Conservation (phyloP, 768 basidiomycete species). For the Termitomyces sp. region DNA sequence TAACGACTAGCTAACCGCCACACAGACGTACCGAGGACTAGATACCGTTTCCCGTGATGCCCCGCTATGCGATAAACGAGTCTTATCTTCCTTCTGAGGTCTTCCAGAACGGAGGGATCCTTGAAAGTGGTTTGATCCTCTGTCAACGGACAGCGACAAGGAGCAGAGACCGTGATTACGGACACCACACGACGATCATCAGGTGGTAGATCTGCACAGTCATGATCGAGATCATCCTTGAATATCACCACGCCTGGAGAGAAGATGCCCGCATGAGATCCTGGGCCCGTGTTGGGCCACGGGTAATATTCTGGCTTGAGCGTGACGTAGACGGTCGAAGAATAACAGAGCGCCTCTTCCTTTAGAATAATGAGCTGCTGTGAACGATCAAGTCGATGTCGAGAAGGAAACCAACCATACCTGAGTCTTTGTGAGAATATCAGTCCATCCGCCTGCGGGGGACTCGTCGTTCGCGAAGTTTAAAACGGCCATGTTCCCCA, state of each 20-base stretch:
- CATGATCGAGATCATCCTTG: slow-evolving; percentile 40
- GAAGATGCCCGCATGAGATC: slow-evolving; percentile 34
- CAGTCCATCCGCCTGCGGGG: slow-evolving; percentile 29
- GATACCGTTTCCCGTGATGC: slow-evolving; percentile 26
- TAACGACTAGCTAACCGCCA: neutral
- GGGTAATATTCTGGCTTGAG: slow-evolving; percentile 37
- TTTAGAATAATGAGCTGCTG: slow-evolving; percentile 4
- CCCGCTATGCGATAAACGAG: slow-evolving; percentile 40
- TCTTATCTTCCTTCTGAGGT: slow-evolving; percentile 37
- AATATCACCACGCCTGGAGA: slow-evolving; percentile 44
- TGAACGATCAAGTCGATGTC: neutral
- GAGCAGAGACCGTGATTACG: slow-evolving; percentile 43
- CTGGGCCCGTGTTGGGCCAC: slow-evolving; percentile 40
- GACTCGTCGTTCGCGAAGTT: slow-evolving; percentile 34
- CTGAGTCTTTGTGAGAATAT: slow-evolving; percentile 25
- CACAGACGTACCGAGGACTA: slow-evolving; percentile 31
- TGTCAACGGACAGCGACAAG: slow-evolving; percentile 26
- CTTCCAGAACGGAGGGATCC: slow-evolving; percentile 23
- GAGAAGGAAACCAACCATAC: slow-evolving; percentile 12
- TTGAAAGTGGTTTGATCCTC: slow-evolving; percentile 18
- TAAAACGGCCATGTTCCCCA: slow-evolving; percentile 28
- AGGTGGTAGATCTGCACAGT: slow-evolving; percentile 28
- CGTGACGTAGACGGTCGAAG: slow-evolving; percentile 39
- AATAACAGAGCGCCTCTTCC: slow-evolving; percentile 47
- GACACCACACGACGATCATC: slow-evolving; percentile 33